phyloP scores from a whole-genome alignment of 306 rosid species.

The Lathyrus aphaca region DNA sequence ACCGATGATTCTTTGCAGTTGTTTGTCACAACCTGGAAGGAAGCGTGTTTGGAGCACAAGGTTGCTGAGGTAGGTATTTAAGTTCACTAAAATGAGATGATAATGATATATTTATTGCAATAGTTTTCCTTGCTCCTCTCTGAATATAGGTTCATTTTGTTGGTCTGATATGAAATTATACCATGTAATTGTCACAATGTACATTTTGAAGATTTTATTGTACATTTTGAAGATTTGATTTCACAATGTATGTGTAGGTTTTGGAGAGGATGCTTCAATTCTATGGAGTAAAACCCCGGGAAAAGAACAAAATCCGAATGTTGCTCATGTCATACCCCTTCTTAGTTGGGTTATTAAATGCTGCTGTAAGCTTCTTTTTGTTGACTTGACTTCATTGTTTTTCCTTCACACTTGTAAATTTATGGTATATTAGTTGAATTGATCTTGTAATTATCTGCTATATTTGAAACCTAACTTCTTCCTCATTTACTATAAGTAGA shows the following conservation, averaged over 20 bases:
- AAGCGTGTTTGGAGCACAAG: slow-evolving; percentile 54
- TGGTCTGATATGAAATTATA: not conserved
- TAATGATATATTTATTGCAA: not conserved
- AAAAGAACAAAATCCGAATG: slow-evolving; percentile 34
- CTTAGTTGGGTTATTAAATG: slow-evolving; percentile 63
- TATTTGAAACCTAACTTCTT: slow-evolving; percentile 10
- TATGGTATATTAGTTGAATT: slow-evolving; percentile 8
- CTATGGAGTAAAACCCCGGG: slow-evolving; percentile 40
- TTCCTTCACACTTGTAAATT: slow-evolving; percentile 7
- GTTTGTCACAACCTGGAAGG: slow-evolving; percentile 84
- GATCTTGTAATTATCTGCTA: not conserved
- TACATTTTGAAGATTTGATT: slow-evolving; percentile 22
- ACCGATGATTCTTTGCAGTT: slow-evolving; percentile 52
- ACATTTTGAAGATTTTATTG: slow-evolving; percentile 14
- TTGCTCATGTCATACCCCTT: slow-evolving; percentile 66
- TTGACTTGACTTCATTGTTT: not conserved
- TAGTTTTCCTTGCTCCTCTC: slow-evolving; percentile 1
- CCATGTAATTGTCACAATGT: not conserved
- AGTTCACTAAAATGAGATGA: slow-evolving; percentile 11
- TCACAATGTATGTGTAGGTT: slow-evolving; percentile 57
- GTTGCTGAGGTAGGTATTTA: slow-evolving; percentile 61
- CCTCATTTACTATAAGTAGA: slow-evolving; percentile 11
- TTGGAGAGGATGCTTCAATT: slow-evolving; percentile 69
- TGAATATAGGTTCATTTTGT: slow-evolving; percentile 24
- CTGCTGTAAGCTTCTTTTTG: slow-evolving; percentile 71